A percentile compares a stretch with the other conserved stretches of the same genome.
These are phyloP conservation scores for Tricholoma bakamatsutake DNA, from an alignment of 768 basidiomycete species.

Conservation along the genomic window DNA sequence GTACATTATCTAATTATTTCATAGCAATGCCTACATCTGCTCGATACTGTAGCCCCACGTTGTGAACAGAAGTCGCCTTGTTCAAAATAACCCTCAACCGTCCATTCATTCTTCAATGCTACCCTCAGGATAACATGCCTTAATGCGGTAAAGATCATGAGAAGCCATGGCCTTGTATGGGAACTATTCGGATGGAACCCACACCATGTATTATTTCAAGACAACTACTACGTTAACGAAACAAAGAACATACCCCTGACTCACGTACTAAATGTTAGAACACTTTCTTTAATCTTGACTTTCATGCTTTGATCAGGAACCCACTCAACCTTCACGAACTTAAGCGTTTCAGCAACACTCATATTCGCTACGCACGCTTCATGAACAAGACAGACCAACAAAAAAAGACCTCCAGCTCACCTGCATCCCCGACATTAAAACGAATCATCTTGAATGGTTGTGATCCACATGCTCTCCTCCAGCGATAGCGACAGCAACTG, in stretches of 20 bases:
- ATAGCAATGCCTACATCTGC: not conserved
- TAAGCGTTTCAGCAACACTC: slow-evolving; percentile 53
- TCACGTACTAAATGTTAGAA: slow-evolving; percentile 80
- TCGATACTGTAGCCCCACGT: not conserved
- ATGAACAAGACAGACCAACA: not conserved
- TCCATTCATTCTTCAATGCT: too few species aligned
- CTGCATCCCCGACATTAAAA: slow-evolving; percentile 81
- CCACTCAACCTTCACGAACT: slow-evolving; percentile 82
- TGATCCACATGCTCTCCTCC: slow-evolving; percentile 74
- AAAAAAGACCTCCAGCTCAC: slow-evolving; percentile 34
- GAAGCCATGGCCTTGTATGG: too few species aligned
- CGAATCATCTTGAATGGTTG: slow-evolving; percentile 84
- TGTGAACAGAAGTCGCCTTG: not conserved
- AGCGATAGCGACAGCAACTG: slow-evolving; percentile 83
- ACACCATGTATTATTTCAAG: not conserved
- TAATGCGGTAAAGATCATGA: too few species aligned
- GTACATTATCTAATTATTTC: not conserved
- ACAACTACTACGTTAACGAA: not conserved
- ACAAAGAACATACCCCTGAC: not conserved
- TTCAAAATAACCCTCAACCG: too few species aligned
- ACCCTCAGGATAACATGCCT: too few species aligned
- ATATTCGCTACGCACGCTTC: slow-evolving; percentile 26
- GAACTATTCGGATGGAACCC: not conserved
- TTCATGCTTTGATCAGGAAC: slow-evolving; percentile 75
- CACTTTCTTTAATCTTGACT: slow-evolving; percentile 75